These are phyloP conservation scores for Raddia guianensis DNA, from an alignment of 176 grass and related monocot genomes.

Conservation along the genomic window DNA sequence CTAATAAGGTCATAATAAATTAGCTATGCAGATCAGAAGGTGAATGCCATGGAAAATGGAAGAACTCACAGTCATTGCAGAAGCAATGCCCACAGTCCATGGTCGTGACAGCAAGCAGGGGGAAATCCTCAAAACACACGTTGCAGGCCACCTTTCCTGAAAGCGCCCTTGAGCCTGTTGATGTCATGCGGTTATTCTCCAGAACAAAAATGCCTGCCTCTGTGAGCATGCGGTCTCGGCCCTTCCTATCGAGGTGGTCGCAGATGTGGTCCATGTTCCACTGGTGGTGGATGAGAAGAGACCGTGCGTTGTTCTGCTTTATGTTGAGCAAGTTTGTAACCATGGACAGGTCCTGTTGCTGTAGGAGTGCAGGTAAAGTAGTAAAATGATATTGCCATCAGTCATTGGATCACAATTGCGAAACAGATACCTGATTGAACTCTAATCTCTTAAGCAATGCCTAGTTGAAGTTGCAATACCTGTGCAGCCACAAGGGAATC, in stretches of 20 bases:
- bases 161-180: background rate
- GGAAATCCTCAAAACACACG: constrained; percentile 54
- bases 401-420: background rate
- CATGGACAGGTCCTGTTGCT: constrained; percentile 48
- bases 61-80: constrained; percentile 65
- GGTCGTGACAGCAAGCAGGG: constrained; percentile 27
- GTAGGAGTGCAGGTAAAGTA: constrained; percentile 28
- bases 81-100: constrained; percentile 70
- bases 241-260: constrained; percentile 48
- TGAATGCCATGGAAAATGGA: background rate
- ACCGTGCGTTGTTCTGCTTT: constrained; percentile 55
- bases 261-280: constrained; percentile 56
- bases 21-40: constrained; percentile 26
- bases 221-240: constrained; percentile 49
- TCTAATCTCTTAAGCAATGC: constrained; percentile 5
- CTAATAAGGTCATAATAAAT: background rate
- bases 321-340: constrained; percentile 60
- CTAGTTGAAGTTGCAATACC: constrained; percentile 24
- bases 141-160: constrained; percentile 37
- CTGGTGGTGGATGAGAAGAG: constrained; percentile 55
- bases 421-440: background rate
- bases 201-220: constrained; percentile 43
- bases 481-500: constrained; percentile 33
- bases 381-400: background rate
- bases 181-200: constrained; percentile 13